A percentile compares a stretch with the other conserved stretches of the same genome.
Evolutionary conservation across 2,329 filamentous ascomycete species (phyloP).

Genomic region (Curvularia lunata): DNA sequence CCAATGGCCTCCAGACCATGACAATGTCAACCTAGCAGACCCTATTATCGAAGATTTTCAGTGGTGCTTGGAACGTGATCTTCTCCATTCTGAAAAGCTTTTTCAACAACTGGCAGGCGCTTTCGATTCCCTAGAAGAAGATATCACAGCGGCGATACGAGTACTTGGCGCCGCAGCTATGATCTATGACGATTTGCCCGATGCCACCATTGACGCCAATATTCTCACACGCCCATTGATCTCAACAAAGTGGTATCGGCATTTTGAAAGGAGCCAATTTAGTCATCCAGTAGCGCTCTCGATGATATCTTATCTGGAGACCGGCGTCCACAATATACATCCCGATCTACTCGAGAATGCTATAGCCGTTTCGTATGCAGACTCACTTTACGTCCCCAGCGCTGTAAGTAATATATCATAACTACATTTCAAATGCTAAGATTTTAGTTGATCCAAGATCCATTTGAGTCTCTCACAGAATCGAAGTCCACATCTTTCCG

Average conservation of each 20-base stretch:
- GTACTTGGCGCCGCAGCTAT: background rate
- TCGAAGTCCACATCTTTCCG: background rate
- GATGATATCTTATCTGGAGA: background rate
- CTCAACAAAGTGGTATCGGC: background rate
- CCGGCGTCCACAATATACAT: background rate
- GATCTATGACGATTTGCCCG: background rate
- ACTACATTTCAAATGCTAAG: background rate
- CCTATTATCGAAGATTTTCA: background rate
- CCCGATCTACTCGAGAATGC: background rate
- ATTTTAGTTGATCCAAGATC: background rate
- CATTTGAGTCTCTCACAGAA: background rate
- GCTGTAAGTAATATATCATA: background rate
- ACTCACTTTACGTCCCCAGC: background rate
- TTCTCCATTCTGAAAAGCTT: background rate
- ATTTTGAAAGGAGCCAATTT: background rate
- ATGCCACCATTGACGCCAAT: background rate
- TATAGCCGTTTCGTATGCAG: background rate
- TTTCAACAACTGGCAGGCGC: fast-evolving
- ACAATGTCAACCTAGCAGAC: background rate
- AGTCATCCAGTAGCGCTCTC: background rate
- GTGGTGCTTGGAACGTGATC: background rate
- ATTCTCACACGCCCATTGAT: background rate
- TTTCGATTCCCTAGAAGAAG: background rate
- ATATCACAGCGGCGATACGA: background rate
- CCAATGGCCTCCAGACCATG: too few relatives aligned